These are phyloP conservation scores for Geotrichum aggregatum DNA, from an alignment of 1,139 yeast species.

Conservation along the genomic window DNA sequence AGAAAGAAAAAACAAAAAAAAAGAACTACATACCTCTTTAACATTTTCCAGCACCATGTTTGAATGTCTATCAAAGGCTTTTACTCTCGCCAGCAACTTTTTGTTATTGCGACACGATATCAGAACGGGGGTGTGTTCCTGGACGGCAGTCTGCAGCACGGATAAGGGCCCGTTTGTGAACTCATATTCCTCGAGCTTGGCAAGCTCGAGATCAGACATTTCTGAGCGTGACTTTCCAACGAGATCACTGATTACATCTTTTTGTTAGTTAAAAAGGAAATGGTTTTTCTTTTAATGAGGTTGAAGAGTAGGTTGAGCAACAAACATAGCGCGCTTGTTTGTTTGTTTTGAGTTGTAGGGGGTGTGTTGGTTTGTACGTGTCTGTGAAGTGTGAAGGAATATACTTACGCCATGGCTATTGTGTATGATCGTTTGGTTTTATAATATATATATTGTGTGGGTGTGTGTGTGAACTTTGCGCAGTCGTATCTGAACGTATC, in stretches of 20 bases:
- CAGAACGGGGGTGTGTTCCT: slow-evolving; percentile 69
- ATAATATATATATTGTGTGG: too few relatives aligned
- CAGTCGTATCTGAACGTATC: too few relatives aligned
- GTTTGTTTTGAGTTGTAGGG: too few relatives aligned
- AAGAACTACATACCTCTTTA: slow-evolving; percentile 56
- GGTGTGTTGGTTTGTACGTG: too few relatives aligned
- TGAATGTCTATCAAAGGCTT: slow-evolving; percentile 94
- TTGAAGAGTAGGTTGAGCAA: too few relatives aligned
- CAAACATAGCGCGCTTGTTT: too few relatives aligned
- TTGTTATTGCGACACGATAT: slow-evolving; percentile 91
- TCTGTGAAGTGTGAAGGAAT: too few relatives aligned
- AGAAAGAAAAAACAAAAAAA: not conserved
- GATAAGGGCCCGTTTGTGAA: slow-evolving; percentile 89
- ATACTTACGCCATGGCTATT: too few relatives aligned
- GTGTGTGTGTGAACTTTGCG: too few relatives aligned
- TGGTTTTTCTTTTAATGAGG: too few relatives aligned
- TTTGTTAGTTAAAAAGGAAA: too few relatives aligned
- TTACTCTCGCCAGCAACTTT: slow-evolving; percentile 80
- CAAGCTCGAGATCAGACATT: slow-evolving; percentile 72
- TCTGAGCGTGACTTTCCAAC: slow-evolving; percentile 47
- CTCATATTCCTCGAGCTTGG: slow-evolving; percentile 83
- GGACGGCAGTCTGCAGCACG: slow-evolving; percentile 72
- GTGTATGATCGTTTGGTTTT: too few relatives aligned
- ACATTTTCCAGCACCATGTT: slow-evolving; percentile 90
- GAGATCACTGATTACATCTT: slow-evolving; percentile 32